phyloP scores from a whole-genome alignment of 2,329 filamentous ascomycete species.

The Colletotrichum cuscutae region DNA sequence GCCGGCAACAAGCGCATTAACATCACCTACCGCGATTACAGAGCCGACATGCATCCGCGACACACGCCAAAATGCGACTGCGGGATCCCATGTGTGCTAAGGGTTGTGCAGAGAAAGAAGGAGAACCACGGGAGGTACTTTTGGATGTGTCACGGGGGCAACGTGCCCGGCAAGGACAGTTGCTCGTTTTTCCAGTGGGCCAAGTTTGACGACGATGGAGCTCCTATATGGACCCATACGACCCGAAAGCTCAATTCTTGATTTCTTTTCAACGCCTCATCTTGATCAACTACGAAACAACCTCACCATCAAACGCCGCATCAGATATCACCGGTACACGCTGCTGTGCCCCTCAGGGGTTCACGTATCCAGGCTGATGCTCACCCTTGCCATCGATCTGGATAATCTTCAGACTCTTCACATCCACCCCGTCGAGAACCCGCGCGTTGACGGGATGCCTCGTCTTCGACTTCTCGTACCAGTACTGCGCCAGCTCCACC shows the following conservation, averaged over 20 bases:
- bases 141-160: slow-evolving; percentile 91
- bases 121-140: slow-evolving; percentile 85
- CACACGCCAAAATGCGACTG: slow-evolving; percentile 84
- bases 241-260: not conserved
- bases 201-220: slow-evolving; percentile 86
- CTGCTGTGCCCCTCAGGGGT: slow-evolving; percentile 30
- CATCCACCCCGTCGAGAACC: slow-evolving; percentile 50
- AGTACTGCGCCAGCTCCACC: slow-evolving; percentile 39
- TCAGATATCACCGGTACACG: no score
- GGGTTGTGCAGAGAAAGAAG: slow-evolving; percentile 82
- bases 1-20: slow-evolving; percentile 87
- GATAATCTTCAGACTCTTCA: slow-evolving; percentile 40
- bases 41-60: slow-evolving; percentile 78
- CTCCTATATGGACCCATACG: slow-evolving; percentile 69
- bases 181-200: slow-evolving; percentile 90
- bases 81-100: slow-evolving; percentile 72
- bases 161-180: slow-evolving; percentile 73
- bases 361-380: slow-evolving; percentile 49
- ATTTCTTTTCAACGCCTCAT: not conserved
- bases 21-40: slow-evolving; percentile 92
- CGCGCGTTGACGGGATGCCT: slow-evolving; percentile 51
- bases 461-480: slow-evolving; percentile 30
- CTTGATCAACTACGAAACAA: no score
- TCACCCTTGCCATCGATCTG: slow-evolving; percentile 42
- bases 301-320: no score